These are phyloP conservation scores for Dactylellina cionopaga DNA, from an alignment of 2,329 filamentous ascomycete genomes.

Conservation along the genomic window DNA sequence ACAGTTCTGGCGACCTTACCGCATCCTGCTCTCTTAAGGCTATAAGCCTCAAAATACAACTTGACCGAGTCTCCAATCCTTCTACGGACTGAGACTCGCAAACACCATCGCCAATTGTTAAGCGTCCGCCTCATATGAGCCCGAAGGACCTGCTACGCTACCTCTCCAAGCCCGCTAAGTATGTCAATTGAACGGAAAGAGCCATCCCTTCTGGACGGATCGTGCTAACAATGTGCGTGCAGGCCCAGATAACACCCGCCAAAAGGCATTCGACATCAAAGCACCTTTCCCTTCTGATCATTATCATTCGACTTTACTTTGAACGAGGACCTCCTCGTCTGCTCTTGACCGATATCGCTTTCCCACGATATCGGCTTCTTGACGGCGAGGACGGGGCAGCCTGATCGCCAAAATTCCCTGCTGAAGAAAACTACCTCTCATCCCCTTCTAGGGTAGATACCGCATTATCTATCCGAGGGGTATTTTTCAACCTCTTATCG, in stretches of 20 bases:
- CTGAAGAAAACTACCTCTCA: slow-evolving; percentile 81
- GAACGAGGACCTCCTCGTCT: slow-evolving; percentile 69
- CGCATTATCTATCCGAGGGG: slow-evolving; percentile 54
- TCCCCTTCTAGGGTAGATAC: slow-evolving; percentile 62
- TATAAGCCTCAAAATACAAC: slow-evolving; percentile 29
- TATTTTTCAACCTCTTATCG: slow-evolving; percentile 2
- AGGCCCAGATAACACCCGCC: slow-evolving; percentile 72
- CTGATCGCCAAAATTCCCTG: slow-evolving; percentile 80
- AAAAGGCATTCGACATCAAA: slow-evolving; percentile 53
- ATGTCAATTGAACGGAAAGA: slow-evolving; percentile 61
- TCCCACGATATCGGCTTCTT: slow-evolving; percentile 80
- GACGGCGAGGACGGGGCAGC: slow-evolving; percentile 67
- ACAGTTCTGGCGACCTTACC: slow-evolving; percentile 51
- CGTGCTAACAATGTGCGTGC: slow-evolving; percentile 45
- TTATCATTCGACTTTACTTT: slow-evolving; percentile 63
- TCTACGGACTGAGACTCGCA: slow-evolving; percentile 39
- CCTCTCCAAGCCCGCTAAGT: slow-evolving; percentile 95
- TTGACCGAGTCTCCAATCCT: slow-evolving; percentile 44
- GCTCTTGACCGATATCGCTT: slow-evolving; percentile 79
- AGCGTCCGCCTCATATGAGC: slow-evolving; percentile 77
- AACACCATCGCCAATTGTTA: slow-evolving; percentile 27
- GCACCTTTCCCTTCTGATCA: slow-evolving; percentile 61
- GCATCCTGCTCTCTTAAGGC: slow-evolving; percentile 20
- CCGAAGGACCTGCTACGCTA: slow-evolving; percentile 89
- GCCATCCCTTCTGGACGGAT: slow-evolving; percentile 14